phyloP scores from a whole-genome alignment of 352 stramenopile species.

The Phytopythium montanum region DNA sequence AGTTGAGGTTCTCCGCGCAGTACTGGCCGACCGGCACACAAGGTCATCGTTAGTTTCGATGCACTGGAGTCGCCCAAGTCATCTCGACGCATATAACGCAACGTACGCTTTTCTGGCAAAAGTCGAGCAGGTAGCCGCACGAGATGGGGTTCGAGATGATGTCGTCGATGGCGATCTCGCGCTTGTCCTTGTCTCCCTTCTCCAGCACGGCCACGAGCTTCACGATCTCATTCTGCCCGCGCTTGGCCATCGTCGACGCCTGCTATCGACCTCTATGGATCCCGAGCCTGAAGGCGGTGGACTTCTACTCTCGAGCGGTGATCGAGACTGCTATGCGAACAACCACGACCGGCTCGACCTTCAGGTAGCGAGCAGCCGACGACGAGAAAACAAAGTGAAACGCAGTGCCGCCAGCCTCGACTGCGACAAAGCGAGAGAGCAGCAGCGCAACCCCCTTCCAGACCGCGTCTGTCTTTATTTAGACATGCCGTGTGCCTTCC shows the following conservation, averaged over 20 bases:
- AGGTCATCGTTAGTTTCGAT: not conserved
- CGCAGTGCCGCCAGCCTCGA: not conserved
- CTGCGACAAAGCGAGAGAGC: not conserved
- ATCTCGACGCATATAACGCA: not conserved
- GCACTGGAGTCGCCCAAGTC: not conserved
- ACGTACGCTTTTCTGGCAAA: conserved; percentile 83
- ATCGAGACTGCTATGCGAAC: not conserved
- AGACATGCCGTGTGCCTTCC: not conserved
- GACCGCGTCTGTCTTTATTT: not conserved
- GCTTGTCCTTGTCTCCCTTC: conserved; percentile 65
- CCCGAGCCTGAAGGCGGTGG: not conserved
- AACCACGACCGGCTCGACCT: not conserved
- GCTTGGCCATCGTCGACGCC: conserved; percentile 46
- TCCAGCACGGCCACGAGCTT: conserved; percentile 64
- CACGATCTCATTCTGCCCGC: conserved; percentile 65
- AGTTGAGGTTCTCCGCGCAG: conserved; percentile 82
- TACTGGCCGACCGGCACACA: too few relatives aligned
- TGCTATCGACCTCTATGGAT: not conserved
- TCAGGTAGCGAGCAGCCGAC: not conserved
- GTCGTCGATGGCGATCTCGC: conserved; percentile 80
- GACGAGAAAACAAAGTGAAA: conserved; percentile 11
- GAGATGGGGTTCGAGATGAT: conserved; percentile 86
- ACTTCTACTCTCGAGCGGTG: not conserved
- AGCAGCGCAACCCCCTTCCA: not conserved
- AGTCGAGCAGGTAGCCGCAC: conserved; percentile 81